These are phyloP conservation scores for Comarum palustre DNA, from an alignment of 306 rosid genomes.

Conservation along the genomic window DNA sequence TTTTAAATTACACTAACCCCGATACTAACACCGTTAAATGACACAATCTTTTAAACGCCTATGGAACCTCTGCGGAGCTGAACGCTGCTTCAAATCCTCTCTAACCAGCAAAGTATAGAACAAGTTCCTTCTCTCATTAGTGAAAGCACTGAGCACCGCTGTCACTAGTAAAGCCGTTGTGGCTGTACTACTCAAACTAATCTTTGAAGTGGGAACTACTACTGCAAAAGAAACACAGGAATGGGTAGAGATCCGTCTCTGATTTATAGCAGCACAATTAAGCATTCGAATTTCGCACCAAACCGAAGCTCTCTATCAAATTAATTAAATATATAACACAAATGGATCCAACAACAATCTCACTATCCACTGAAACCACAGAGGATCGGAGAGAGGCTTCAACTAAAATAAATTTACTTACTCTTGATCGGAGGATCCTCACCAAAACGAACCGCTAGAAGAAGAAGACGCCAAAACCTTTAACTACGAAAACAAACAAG, in stretches of 20 bases:
- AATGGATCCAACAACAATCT: slow-evolving; percentile 25
- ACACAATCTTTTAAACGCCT: too few relatives aligned
- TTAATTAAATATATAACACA: not conserved
- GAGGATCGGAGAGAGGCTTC: slow-evolving; percentile 42
- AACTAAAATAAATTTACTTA: slow-evolving; percentile 62
- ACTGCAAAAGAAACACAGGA: slow-evolving; percentile 77
- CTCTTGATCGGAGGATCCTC: slow-evolving; percentile 90
- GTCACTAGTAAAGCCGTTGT: slow-evolving; percentile 48
- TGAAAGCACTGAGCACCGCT: slow-evolving; percentile 35
- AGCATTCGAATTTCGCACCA: slow-evolving; percentile 41
- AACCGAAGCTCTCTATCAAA: not conserved
- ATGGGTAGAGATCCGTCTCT: slow-evolving; percentile 87
- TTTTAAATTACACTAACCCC: too few relatives aligned
- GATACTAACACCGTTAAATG: too few relatives aligned
- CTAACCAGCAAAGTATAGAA: slow-evolving; percentile 52
- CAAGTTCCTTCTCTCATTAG: slow-evolving; percentile 43
- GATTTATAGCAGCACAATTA: slow-evolving; percentile 34
- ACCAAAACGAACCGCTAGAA: slow-evolving; percentile 69
- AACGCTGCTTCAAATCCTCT: slow-evolving; percentile 88
- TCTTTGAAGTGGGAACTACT: slow-evolving; percentile 29
- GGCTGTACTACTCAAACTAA: slow-evolving; percentile 32
- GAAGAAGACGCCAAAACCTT: slow-evolving; percentile 71
- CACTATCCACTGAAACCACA: slow-evolving; percentile 51
- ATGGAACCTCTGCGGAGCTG: slow-evolving; percentile 44
- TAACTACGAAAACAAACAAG: slow-evolving; percentile 29